phyloP scores from a whole-genome alignment of 2,329 filamentous ascomycete species.

The Colletotrichum limetticola region DNA sequence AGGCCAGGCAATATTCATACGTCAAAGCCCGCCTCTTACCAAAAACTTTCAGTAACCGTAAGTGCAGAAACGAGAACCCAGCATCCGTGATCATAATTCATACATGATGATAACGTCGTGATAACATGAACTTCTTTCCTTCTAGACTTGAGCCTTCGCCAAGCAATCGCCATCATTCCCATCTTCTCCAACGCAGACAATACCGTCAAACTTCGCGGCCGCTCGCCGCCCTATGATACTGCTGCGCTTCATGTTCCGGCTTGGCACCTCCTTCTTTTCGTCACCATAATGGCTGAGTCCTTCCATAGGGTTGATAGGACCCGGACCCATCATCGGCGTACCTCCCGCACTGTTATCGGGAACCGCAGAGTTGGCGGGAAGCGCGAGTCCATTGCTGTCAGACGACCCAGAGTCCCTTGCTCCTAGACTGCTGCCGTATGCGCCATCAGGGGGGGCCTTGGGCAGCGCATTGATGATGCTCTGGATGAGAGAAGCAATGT shows the following conservation, averaged over 20 bases:
- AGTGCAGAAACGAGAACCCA: not conserved
- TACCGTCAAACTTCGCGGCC: not conserved
- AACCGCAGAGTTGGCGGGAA: not conserved
- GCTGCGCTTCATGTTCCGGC: conserved; percentile 26
- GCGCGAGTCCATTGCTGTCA: not conserved
- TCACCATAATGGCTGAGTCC: conserved; percentile 14
- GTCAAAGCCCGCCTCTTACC: not conserved
- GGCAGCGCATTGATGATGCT: conserved; percentile 28
- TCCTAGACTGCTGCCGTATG: conserved; percentile 22
- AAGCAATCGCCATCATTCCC: not conserved
- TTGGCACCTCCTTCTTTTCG: not conserved
- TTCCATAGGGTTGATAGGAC: not conserved
- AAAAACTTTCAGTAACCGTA: not conserved
- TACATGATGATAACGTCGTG: conserved; percentile 6
- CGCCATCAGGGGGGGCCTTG: conserved; percentile 9
- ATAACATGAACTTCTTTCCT: not conserved
- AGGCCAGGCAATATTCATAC: conserved; percentile 3
- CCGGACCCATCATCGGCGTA: not conserved
- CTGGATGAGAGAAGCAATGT: conserved; percentile 23
- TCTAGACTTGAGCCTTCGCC: not conserved
- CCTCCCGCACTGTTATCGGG: not conserved
- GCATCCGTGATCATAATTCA: conserved; percentile 11
- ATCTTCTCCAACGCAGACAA: not conserved
- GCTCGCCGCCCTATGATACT: conserved; percentile 26
- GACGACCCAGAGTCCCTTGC: conserved; percentile 28